These are phyloP conservation scores for Helotiales sp. DNA, from an alignment of 2,329 filamentous ascomycete species.

Conservation along the genomic window DNA sequence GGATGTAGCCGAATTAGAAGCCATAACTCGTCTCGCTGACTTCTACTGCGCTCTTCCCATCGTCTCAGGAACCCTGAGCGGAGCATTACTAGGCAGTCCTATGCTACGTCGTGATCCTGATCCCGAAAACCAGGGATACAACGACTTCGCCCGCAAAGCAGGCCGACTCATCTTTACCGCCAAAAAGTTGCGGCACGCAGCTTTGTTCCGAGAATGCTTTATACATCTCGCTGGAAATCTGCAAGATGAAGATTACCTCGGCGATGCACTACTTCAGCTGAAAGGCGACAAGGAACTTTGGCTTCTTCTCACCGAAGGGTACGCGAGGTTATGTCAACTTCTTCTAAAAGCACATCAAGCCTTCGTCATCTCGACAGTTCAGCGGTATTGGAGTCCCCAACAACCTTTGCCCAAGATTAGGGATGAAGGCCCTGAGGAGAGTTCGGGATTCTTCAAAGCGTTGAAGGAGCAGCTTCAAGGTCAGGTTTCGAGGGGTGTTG, in stretches of 20 bases:
- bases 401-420: neutral
- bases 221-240: neutral
- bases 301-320: neutral
- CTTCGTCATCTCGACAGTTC: neutral
- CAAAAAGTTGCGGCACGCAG: neutral
- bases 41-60: constrained; percentile 16
- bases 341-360: neutral
- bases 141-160: neutral
- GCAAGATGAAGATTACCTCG: neutral
- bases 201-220: constrained; percentile 8
- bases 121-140: neutral
- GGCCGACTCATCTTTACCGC: neutral
- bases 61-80: constrained; percentile 1
- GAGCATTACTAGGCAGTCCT: neutral
- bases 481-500: neutral
- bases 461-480: neutral
- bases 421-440: neutral
- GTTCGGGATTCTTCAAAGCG: neutral
- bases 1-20: neutral
- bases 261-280: neutral
- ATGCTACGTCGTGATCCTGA: neutral
- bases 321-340: neutral
- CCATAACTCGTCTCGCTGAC: constrained; percentile 11
- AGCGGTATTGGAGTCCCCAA: neutral
- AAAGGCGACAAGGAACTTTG: neutral